Conservation (phyloP, 2,329 filamentous ascomycete genomes). For the Biscogniauxia marginata region DNA sequence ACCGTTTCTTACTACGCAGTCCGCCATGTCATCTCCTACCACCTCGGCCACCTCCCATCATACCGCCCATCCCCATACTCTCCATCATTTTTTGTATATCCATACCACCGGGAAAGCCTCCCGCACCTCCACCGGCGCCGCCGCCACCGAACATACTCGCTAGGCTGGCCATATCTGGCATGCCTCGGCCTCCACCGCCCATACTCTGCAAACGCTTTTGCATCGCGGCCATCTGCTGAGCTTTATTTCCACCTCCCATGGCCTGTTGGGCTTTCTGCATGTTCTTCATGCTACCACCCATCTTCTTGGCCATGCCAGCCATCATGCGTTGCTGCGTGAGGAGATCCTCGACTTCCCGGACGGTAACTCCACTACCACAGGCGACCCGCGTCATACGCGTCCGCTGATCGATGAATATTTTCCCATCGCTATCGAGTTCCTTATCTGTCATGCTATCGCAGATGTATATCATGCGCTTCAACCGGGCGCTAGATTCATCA, state of each 20-base stretch:
- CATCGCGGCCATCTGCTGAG: slow-evolving; percentile 94
- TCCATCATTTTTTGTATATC: slow-evolving; percentile 81
- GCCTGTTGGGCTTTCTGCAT: slow-evolving; percentile 91
- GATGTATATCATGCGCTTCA: slow-evolving; percentile 98
- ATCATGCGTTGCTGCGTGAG: slow-evolving; percentile 99
- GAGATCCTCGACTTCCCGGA: slow-evolving; percentile 90
- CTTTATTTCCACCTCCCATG: slow-evolving; percentile 87
- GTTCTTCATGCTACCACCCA: slow-evolving; percentile 96
- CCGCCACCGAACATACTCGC: slow-evolving; percentile 89
- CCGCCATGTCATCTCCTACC: slow-evolving; percentile 25
- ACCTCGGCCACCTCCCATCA: slow-evolving; percentile 42
- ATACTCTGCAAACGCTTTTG: slow-evolving; percentile 93
- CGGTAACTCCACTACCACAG: slow-evolving; percentile 83
- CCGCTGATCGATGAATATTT: slow-evolving; percentile 89
- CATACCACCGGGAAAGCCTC: slow-evolving; percentile 67
- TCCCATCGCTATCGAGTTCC: slow-evolving; percentile 93
- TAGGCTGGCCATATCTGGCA: slow-evolving; percentile 81
- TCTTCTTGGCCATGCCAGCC: slow-evolving; percentile 98
- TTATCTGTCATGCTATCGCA: slow-evolving; percentile 98
- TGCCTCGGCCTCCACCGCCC: slow-evolving; percentile 68
- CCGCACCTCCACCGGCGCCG: slow-evolving; percentile 54
- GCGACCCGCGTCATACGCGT: slow-evolving; percentile 91
- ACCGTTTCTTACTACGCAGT: slow-evolving; percentile 2
- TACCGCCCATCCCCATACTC: slow-evolving; percentile 64
- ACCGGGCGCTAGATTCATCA: slow-evolving; percentile 87